A percentile compares a stretch with the other conserved stretches of the same genome.
phyloP scores from a whole-genome alignment of 2,329 filamentous ascomycete genomes.

The Xylaria sp. region DNA sequence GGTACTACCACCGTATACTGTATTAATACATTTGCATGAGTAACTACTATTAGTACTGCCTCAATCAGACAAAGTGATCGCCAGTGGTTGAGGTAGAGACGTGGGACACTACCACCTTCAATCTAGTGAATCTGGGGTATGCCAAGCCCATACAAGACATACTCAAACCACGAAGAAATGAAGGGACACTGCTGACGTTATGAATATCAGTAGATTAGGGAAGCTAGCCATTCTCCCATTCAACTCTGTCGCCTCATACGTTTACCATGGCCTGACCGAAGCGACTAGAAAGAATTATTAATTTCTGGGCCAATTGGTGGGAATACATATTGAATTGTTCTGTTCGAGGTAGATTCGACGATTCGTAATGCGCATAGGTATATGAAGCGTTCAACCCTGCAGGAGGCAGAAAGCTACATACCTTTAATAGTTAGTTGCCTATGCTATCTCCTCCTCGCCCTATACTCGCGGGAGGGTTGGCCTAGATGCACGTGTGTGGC shows the following conservation, averaged over 20 bases:
- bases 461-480: neutral
- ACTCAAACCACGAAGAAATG: slow-evolving; percentile 35
- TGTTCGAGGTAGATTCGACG: slow-evolving; percentile 2
- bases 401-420: slow-evolving; percentile 15
- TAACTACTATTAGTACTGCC: slow-evolving; percentile 37
- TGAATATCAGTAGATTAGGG: slow-evolving; percentile 8
- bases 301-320: slow-evolving; percentile 1
- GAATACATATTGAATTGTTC: neutral
- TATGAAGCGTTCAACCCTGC: neutral
- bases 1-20: neutral
- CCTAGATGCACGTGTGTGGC: neutral
- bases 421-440: neutral
- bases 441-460: neutral
- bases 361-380: neutral
- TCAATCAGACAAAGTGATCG: slow-evolving; percentile 42
- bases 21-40: slow-evolving; percentile 12
- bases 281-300: neutral
- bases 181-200: slow-evolving; percentile 27
- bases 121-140: slow-evolving; percentile 38
- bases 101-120: slow-evolving; percentile 19
- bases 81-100: neutral
- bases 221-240: slow-evolving; percentile 1
- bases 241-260: slow-evolving; percentile 19
- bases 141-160: slow-evolving; percentile 34
- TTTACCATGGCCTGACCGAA: slow-evolving; percentile 10